phyloP scores from a whole-genome alignment of 805 yeast species.

The Lachancea quebecensis region DNA sequence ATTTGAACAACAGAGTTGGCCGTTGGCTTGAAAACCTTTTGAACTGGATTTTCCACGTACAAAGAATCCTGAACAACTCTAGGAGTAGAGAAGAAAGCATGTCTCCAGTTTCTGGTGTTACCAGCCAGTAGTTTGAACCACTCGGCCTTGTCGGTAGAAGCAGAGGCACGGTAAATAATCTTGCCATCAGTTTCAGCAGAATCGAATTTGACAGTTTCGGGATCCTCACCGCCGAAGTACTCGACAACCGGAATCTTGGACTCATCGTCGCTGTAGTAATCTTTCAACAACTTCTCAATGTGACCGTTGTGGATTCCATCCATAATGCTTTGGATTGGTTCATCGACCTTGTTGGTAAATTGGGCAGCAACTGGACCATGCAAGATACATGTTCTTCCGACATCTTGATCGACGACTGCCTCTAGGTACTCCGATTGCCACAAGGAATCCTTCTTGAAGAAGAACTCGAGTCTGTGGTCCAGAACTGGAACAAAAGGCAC shows the following conservation, averaged over 20 bases:
- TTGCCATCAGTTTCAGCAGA: slow-evolving; percentile 31
- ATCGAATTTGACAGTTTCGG: slow-evolving; percentile 34
- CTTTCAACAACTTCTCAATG: slow-evolving; percentile 58
- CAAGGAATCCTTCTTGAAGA: slow-evolving; percentile 96
- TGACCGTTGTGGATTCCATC: slow-evolving; percentile 90
- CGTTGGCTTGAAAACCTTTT: slow-evolving; percentile 71
- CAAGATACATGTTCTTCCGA: slow-evolving; percentile 96
- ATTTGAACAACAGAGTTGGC: slow-evolving; percentile 58
- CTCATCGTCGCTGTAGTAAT: slow-evolving; percentile 63
- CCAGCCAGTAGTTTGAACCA: slow-evolving; percentile 90
- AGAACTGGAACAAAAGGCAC: slow-evolving; percentile 95
- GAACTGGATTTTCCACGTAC: slow-evolving; percentile 73
- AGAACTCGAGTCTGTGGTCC: slow-evolving; percentile 89
- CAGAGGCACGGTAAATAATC: slow-evolving; percentile 35
- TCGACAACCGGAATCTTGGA: slow-evolving; percentile 80
- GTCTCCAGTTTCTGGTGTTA: slow-evolving; percentile 72
- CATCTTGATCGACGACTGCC: slow-evolving; percentile 92
- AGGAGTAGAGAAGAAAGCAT: slow-evolving; percentile 74
- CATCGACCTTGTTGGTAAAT: slow-evolving; percentile 78
- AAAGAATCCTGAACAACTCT: slow-evolving; percentile 80
- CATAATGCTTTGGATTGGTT: slow-evolving; percentile 86
- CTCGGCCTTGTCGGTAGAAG: slow-evolving; percentile 33
- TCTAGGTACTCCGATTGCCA: slow-evolving; percentile 99
- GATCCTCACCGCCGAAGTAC: slow-evolving; percentile 70
- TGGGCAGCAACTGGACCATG: slow-evolving; percentile 99